Conservation (phyloP, 371 early-diverging fungal genomes). For the Circinella minor region DNA sequence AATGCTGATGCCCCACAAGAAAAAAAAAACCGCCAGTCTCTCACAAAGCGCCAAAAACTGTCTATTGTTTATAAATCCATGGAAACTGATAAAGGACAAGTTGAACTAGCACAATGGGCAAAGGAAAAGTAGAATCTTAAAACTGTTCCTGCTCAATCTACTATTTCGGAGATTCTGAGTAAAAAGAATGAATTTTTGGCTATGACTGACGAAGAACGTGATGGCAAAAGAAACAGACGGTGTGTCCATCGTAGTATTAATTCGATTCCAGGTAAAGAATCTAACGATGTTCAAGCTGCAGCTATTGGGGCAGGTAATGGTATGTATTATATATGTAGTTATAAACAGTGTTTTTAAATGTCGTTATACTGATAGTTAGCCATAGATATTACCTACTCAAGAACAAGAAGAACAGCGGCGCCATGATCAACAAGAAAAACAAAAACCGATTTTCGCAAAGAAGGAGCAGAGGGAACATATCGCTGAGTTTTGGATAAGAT, state of each 20-base stretch:
- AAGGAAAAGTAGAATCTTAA: too few relatives aligned
- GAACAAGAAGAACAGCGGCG: neutral
- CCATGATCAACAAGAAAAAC: neutral
- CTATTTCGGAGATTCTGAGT: slow-evolving; percentile 1
- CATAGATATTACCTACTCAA: neutral
- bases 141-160: neutral
- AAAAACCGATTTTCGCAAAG: too few relatives aligned
- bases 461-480: too few relatives aligned
- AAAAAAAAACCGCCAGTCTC: too few relatives aligned
- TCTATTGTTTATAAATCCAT: too few relatives aligned
- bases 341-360: neutral
- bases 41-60: too few relatives aligned
- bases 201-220: neutral
- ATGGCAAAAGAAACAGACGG: neutral
- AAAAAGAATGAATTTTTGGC: neutral
- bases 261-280: neutral
- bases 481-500: too few relatives aligned
- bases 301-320: neutral
- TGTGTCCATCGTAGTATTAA: neutral
- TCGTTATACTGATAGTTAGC: neutral
- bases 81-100: too few relatives aligned
- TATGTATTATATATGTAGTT: neutral
- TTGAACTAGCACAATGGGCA: too few relatives aligned
- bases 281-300: neutral
- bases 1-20: too few relatives aligned